Evolutionary conservation across 805 yeast species (phyloP).

Genomic region (Candida endomychidarum): DNA sequence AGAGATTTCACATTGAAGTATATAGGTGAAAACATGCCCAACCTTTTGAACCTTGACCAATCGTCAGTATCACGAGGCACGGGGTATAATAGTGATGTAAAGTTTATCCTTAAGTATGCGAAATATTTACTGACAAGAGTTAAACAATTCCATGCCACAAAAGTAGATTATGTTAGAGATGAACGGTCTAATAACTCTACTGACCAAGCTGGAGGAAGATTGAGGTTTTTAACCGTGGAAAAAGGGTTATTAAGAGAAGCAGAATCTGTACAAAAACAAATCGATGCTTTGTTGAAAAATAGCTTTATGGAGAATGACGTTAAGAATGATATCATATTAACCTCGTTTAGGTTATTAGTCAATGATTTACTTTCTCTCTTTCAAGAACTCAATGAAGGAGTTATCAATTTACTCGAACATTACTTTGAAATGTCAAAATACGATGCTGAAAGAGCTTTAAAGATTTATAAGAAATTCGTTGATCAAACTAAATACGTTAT

Average conservation of each 20-base stretch:
- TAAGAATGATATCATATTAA: slow-evolving; percentile 77
- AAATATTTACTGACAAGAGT: slow-evolving; percentile 70
- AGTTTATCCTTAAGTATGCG: slow-evolving; percentile 63
- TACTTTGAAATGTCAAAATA: slow-evolving; percentile 86
- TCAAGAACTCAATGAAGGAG: slow-evolving; percentile 93
- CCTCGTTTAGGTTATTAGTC: slow-evolving; percentile 86
- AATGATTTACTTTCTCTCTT: slow-evolving; percentile 83
- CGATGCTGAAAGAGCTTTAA: slow-evolving; percentile 86
- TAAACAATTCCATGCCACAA: slow-evolving; percentile 61
- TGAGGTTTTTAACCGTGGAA: slow-evolving; percentile 64
- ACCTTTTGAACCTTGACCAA: slow-evolving; percentile 47
- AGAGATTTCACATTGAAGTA: slow-evolving; percentile 68
- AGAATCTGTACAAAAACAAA: slow-evolving; percentile 81
- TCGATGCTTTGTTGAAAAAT: slow-evolving; percentile 71
- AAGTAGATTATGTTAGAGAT: slow-evolving; percentile 77
- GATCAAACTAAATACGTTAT: slow-evolving; percentile 85
- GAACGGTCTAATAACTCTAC: slow-evolving; percentile 49
- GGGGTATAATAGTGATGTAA: slow-evolving; percentile 44
- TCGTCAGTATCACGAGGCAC: slow-evolving; percentile 37
- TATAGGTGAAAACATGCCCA: slow-evolving; percentile 46
- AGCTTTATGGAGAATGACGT: slow-evolving; percentile 77
- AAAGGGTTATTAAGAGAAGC: slow-evolving; percentile 82
- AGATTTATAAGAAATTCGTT: slow-evolving; percentile 81
- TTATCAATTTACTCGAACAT: slow-evolving; percentile 88
- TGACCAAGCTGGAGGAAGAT: slow-evolving; percentile 54